Percentiles rank a stretch among this genome's conserved stretches.
phyloP scores from a whole-genome alignment of 495 filamentous ascomycete genomes.

The Peziza echinospora region DNA sequence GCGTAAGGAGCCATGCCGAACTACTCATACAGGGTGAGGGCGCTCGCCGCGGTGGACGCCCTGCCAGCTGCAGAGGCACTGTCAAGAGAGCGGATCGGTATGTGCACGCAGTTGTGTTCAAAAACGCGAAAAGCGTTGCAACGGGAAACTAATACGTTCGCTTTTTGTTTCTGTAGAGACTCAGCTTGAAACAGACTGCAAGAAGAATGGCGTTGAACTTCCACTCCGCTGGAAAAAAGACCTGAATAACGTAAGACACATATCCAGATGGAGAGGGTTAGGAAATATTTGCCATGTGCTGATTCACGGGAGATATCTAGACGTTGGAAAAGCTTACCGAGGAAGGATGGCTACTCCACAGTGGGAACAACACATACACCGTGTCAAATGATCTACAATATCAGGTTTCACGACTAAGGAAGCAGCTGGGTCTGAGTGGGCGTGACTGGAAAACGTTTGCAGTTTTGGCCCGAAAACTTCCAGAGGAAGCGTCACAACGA shows the following conservation, averaged over 20 bases:
- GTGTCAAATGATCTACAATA: conserved; percentile 8
- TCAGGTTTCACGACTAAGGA: conserved; percentile 11
- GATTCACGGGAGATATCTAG: conserved; percentile 1
- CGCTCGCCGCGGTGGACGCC: conserved; percentile 17
- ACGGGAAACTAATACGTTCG: no score
- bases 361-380: conserved; percentile 4
- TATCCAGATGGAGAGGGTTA: neutral
- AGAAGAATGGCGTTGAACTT: no score
- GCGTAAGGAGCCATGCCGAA: no score
- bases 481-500: neutral
- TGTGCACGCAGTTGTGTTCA: no score
- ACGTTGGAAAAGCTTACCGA: conserved; percentile 11
- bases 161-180: no score
- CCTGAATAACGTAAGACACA: conserved; percentile 11
- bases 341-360: conserved; percentile 12
- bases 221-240: conserved; percentile 16
- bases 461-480: conserved; percentile 6
- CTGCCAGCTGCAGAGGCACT: conserved; percentile 6
- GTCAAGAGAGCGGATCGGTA: conserved; percentile 1
- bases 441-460: conserved; percentile 19
- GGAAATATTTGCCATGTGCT: neutral
- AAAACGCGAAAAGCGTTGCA: no score
- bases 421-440: conserved; percentile 13
- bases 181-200: no score
- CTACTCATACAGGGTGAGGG: conserved; percentile 18